These are phyloP conservation scores for Spongiforma sp. DNA, from an alignment of 1,284 basidiomycete species.

Conservation along the genomic window DNA sequence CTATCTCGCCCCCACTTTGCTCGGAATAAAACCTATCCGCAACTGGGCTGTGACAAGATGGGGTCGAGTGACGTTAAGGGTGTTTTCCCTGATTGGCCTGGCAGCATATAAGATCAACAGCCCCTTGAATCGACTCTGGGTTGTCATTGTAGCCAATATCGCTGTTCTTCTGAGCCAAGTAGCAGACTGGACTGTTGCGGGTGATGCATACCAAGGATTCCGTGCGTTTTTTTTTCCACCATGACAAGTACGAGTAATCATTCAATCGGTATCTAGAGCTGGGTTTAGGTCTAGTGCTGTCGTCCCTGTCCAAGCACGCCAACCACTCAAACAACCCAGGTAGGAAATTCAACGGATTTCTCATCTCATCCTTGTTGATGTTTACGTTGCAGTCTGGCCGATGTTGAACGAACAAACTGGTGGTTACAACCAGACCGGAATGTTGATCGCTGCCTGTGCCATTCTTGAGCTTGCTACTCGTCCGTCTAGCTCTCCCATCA, in stretches of 20 bases:
- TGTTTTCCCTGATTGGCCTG: conserved; percentile 63
- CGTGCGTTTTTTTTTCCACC: conserved; percentile 47
- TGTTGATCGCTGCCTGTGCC: conserved; percentile 58
- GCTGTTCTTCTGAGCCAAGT: conserved; percentile 56
- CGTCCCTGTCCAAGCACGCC: conserved; percentile 77
- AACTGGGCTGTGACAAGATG: conserved; percentile 50
- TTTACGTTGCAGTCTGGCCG: conserved; percentile 69
- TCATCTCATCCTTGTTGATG: conserved; percentile 6
- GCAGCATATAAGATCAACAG: conserved; percentile 61
- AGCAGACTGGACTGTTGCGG: conserved; percentile 58
- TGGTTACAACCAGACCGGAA: conserved; percentile 75
- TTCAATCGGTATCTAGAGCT: conserved; percentile 51
- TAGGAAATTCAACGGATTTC: conserved; percentile 31
- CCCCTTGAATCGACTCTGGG: conserved; percentile 61
- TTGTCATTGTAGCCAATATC: conserved; percentile 61
- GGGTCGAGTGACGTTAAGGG: conserved; percentile 54
- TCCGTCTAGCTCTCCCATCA: conserved; percentile 23
- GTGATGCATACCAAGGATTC: conserved; percentile 58
- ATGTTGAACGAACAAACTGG: conserved; percentile 71
- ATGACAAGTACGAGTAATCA: background rate
- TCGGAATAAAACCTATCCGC: conserved; percentile 52
- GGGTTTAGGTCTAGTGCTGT: conserved; percentile 69
- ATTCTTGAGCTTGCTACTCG: conserved; percentile 52
- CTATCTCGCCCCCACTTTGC: conserved; percentile 71
- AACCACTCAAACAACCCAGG: conserved; percentile 86